Conservation (phyloP, 441 rosid species). For the Jatropha podagrica region DNA sequence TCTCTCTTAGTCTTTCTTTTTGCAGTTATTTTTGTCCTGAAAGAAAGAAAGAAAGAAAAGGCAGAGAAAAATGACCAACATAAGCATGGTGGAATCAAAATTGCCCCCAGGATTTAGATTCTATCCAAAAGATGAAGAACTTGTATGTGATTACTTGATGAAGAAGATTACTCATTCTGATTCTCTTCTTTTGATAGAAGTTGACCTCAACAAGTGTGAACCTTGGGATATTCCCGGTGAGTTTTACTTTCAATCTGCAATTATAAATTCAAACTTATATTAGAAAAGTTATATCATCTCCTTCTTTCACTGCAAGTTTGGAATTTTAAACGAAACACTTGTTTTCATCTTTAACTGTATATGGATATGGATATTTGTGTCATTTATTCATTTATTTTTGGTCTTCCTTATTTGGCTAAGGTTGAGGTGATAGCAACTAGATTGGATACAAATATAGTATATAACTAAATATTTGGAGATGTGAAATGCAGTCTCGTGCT, state of each 20-base stretch:
- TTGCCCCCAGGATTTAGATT: constrained; percentile 72
- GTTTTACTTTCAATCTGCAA: not conserved
- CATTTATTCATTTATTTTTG: not conserved
- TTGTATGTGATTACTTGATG: constrained; percentile 60
- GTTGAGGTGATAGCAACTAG: constrained; percentile 25
- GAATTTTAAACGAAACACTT: too few relatives aligned
- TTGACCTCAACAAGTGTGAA: constrained; percentile 71
- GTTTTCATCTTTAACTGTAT: too few relatives aligned
- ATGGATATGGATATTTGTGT: too few relatives aligned
- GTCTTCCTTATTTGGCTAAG: not conserved
- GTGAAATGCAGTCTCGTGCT: not conserved
- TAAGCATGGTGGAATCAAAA: constrained; percentile 35
- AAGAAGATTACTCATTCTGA: constrained; percentile 29
- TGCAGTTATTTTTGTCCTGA: not conserved
- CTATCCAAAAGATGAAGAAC: constrained; percentile 70
- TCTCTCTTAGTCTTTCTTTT: not conserved
- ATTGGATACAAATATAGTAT: not conserved
- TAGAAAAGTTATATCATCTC: too few relatives aligned
- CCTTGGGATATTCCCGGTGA: constrained; percentile 81
- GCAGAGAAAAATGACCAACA: constrained; percentile 23
- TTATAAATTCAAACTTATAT: too few relatives aligned
- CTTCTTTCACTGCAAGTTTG: too few relatives aligned
- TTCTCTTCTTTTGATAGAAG: constrained; percentile 35
- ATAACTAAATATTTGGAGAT: not conserved
- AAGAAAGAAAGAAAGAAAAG: not conserved